A percentile compares a stretch with the other conserved stretches of the same genome.
Conservation (phyloP, 1,284 basidiomycete genomes). For the Sanguinoderma infundibulare region DNA sequence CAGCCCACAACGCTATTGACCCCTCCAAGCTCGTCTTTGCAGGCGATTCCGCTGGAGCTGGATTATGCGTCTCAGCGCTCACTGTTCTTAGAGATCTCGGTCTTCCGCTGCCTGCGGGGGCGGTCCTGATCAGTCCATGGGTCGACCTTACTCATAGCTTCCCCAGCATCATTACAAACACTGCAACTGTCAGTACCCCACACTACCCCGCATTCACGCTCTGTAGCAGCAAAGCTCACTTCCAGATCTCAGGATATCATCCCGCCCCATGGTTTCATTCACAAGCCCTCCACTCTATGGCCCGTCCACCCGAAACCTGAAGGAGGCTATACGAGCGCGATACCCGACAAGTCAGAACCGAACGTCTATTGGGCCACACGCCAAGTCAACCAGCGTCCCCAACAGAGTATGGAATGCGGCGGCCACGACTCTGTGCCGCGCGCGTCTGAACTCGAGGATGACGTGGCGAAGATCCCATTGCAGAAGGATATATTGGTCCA, state of each 20-base stretch:
- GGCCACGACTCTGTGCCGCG: constrained; percentile 14
- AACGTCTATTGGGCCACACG: constrained; percentile 32
- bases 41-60: constrained; percentile 87
- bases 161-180: constrained; percentile 79
- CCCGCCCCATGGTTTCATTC: constrained; percentile 63
- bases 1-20: constrained; percentile 70
- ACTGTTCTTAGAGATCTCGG: constrained; percentile 81
- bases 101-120: constrained; percentile 76
- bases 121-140: constrained; percentile 80
- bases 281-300: constrained; percentile 62
- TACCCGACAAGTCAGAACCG: constrained; percentile 49
- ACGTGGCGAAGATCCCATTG: constrained; percentile 29
- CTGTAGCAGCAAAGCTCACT: constrained; percentile 15
- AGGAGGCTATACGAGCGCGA: constrained; percentile 42
- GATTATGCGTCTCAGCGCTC: constrained; percentile 68
- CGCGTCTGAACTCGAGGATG: constrained; percentile 28
- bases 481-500: constrained; percentile 45
- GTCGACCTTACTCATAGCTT: constrained; percentile 88
- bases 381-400: constrained; percentile 24
- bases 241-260: constrained; percentile 61
- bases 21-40: constrained; percentile 80
- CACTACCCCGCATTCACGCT: constrained; percentile 34
- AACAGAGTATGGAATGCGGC: constrained; percentile 21
- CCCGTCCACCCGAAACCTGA: constrained; percentile 49
- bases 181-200: constrained; percentile 57